Percentiles rank a stretch among this genome's conserved stretches.
Evolutionary conservation across 768 basidiomycete genomes (phyloP).

Genomic region (Hysterangium stoloniferum): DNA sequence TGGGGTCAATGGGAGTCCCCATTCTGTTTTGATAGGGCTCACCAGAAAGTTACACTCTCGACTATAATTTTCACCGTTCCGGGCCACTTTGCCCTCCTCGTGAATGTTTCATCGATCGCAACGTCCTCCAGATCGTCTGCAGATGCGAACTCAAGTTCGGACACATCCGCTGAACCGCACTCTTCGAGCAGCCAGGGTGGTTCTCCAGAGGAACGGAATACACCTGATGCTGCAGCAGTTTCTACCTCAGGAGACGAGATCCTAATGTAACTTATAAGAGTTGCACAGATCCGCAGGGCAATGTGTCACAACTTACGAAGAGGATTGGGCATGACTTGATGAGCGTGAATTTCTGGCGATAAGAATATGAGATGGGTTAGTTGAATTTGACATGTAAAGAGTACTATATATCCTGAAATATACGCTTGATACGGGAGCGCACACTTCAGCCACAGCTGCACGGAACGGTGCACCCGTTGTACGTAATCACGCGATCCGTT

Average conservation of each 20-base stretch:
- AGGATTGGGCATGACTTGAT: conserved; percentile 37
- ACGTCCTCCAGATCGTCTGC: conserved; percentile 56
- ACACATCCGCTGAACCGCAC: conserved; percentile 55
- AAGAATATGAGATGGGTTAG: conserved; percentile 81
- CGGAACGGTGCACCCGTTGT: neutral
- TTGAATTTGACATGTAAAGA: conserved; percentile 35
- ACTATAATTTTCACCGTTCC: conserved; percentile 90
- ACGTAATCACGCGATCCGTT: too few relatives aligned
- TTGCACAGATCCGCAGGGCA: conserved; percentile 60
- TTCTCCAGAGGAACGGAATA: conserved; percentile 74
- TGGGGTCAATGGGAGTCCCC: neutral
- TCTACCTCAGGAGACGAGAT: conserved; percentile 33
- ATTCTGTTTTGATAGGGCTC: conserved; percentile 24
- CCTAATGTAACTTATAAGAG: conserved; percentile 64
- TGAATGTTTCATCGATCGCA: conserved; percentile 70
- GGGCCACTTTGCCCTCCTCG: conserved; percentile 55
- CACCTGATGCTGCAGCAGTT: conserved; percentile 79
- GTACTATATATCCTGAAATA: neutral
- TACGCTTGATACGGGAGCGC: neutral
- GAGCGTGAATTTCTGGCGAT: conserved; percentile 82
- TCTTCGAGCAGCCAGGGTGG: conserved; percentile 78
- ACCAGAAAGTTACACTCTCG: conserved; percentile 88
- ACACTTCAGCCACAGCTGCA: neutral
- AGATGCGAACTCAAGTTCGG: conserved; percentile 43
- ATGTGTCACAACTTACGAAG: conserved; percentile 2